A percentile compares a stretch with the other conserved stretches of the same genome.
Evolutionary conservation across 345 rosid species (phyloP).

Genomic region (Balakata baccata): DNA sequence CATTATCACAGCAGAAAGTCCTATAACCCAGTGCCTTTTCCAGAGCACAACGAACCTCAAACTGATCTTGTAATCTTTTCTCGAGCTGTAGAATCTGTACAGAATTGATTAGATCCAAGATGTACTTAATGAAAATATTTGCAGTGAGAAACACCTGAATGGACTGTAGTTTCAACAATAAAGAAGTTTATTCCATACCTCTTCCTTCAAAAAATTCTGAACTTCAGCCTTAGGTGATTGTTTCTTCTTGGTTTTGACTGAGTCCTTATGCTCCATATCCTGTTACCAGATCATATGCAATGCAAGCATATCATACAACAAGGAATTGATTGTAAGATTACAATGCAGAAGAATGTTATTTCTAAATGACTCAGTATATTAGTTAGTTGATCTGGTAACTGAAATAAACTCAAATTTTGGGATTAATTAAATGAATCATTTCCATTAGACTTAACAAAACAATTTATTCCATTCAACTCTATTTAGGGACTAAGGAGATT

Average conservation of each 20-base stretch:
- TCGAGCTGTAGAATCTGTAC: slow-evolving; percentile 80
- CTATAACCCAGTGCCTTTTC: slow-evolving; percentile 82
- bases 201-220: slow-evolving; percentile 68
- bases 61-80: slow-evolving; percentile 72
- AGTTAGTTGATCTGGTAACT: slow-evolving; percentile 1
- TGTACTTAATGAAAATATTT: background rate
- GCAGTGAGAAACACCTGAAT: background rate
- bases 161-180: background rate
- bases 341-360: background rate
- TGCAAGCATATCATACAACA: slow-evolving; percentile 17
- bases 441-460: background rate
- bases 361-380: background rate
- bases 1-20: slow-evolving; percentile 37
- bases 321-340: slow-evolving; percentile 8
- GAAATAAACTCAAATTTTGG: slow-evolving; percentile 4
- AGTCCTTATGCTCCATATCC: slow-evolving; percentile 58
- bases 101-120: background rate
- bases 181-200: slow-evolving; percentile 47
- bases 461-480: slow-evolving; percentile 18
- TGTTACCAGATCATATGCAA: slow-evolving; percentile 33
- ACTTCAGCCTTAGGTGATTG: slow-evolving; percentile 43
- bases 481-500: slow-evolving; percentile 6
- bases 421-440: background rate
- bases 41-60: slow-evolving; percentile 63
- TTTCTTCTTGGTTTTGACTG: slow-evolving; percentile 42